Percentiles rank a stretch among this genome's conserved stretches.
phyloP scores from a whole-genome alignment of 2,329 filamentous ascomycete genomes.

The Alternaria solani region DNA sequence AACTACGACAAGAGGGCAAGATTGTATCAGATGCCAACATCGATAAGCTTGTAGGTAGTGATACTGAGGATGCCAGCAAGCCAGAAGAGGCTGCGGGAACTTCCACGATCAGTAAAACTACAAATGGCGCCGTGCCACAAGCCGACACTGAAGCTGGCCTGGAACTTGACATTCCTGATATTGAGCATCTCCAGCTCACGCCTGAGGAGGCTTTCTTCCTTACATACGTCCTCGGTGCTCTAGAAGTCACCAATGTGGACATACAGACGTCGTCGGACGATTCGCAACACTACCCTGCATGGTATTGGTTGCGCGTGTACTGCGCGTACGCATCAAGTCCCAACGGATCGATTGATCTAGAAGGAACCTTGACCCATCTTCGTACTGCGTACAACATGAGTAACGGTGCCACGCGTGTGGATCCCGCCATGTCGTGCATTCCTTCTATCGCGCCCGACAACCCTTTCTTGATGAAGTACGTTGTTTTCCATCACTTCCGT shows the following conservation, averaged over 20 bases:
- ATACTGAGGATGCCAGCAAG: constrained; percentile 28
- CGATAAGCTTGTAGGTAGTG: constrained; percentile 43
- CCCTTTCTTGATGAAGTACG: constrained; percentile 84
- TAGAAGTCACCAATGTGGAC: constrained; percentile 67
- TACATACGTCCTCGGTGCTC: constrained; percentile 77
- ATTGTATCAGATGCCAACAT: constrained; percentile 34
- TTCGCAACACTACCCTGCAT: constrained; percentile 53
- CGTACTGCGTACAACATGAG: constrained; percentile 23
- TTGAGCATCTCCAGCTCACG: constrained; percentile 92
- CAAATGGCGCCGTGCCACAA: constrained; percentile 14
- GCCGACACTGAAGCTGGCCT: constrained; percentile 9
- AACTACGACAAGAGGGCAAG: constrained; percentile 64
- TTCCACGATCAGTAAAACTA: constrained; percentile 22
- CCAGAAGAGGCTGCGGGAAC: constrained; percentile 24
- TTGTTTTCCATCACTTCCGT: constrained; percentile 94
- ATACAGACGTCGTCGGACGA: constrained; percentile 46
- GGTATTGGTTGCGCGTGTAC: constrained; percentile 61
- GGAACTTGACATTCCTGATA: constrained; percentile 39
- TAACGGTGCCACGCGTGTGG: constrained; percentile 16
- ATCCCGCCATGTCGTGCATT: constrained; percentile 14
- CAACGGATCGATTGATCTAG: constrained; percentile 22
- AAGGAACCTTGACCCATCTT: constrained; percentile 16
- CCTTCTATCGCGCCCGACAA: constrained; percentile 73
- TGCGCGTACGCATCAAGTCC: constrained; percentile 74
- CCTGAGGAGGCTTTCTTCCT: constrained; percentile 94